Evolutionary conservation across 163 green algal genomes (phyloP).

Genomic region (Chloromonas sp.): DNA sequence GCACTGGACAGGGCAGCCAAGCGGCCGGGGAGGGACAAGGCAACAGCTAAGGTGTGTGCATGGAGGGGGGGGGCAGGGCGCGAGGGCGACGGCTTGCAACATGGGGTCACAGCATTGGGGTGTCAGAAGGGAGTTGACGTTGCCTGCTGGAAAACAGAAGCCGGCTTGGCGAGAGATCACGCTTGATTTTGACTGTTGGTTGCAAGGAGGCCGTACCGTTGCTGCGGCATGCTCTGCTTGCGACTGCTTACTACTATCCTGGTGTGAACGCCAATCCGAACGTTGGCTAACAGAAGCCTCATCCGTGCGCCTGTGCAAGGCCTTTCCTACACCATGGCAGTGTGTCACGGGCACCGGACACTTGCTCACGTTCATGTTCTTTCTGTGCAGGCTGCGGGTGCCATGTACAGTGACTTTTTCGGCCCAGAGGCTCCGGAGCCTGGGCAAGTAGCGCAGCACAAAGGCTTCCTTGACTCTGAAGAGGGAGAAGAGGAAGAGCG

Average conservation of each 20-base stretch:
- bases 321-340: too few species aligned
- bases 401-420: conserved; percentile 33
- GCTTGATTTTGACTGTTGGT: too few species aligned
- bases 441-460: conserved; percentile 1
- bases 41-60: background rate
- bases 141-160: too few species aligned
- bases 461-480: background rate
- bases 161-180: too few species aligned
- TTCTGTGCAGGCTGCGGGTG: background rate
- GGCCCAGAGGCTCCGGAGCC: conserved; percentile 17
- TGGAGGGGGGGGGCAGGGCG: background rate
- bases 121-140: too few species aligned
- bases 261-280: too few species aligned
- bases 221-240: too few species aligned
- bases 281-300: too few species aligned
- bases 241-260: too few species aligned
- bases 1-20: background rate
- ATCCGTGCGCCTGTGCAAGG: too few species aligned
- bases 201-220: too few species aligned
- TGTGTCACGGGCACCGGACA: too few species aligned
- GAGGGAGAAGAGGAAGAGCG: background rate
- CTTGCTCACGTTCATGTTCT: background rate
- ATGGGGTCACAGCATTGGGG: background rate
- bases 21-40: background rate
- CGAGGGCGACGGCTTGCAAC: background rate